Base-by-base conservation (phyloP, 139 green algal species). In the Tetratostichococcus sp. region DNA sequence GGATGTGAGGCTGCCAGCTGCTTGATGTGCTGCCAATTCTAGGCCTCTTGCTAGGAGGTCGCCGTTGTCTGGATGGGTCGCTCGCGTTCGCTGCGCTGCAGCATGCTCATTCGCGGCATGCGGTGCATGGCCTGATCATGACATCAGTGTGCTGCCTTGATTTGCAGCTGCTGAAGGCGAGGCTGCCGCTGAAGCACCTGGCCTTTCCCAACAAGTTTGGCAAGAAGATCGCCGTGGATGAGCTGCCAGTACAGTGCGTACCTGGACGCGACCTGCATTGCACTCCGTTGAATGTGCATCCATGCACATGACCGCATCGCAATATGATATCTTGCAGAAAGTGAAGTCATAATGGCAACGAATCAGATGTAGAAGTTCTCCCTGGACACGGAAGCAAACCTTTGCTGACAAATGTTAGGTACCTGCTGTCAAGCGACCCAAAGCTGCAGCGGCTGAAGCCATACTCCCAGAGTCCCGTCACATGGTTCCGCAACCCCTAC, bases 401-500 rank as follows among this genome's bases (percentile, higher is more conserved):
- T n/a, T n/a, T n/a, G n/a, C n/a, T n/a, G n/a, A n/a, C n/a, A n/a
- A n/a, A n/a, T n/a, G n/a, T n/a, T n/a, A 94, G 88, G 77, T 92
- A 85, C 70, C 70, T 94, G n/a, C 34, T 79, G 1, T 77, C 75
- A 11, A 73, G 57, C 21, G 88, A 92, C 69, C 79, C 81, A 39
- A 80, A 81, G 4, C 62, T 95, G 30, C 31, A 81, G 65, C 77
- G 79, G 17, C 79, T 95, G 42, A 82, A 84, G 67, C 86, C 89
- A 32, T 86, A 86, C 69, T 70, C 79, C 0, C 72, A 90, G 72
- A 89, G 79, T 68, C 76, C 88, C 23, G 84, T 92, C 4, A 87
- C 90, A 4, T 96, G 90, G 90, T 95, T 94, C 77, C 82, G 91
- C 30, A 90, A 87, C 70, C 91, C 91, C 0, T 89, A 87, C 70